Conservation (phyloP, 139 green algal genomes). For the Nannochloris sp. region DNA sequence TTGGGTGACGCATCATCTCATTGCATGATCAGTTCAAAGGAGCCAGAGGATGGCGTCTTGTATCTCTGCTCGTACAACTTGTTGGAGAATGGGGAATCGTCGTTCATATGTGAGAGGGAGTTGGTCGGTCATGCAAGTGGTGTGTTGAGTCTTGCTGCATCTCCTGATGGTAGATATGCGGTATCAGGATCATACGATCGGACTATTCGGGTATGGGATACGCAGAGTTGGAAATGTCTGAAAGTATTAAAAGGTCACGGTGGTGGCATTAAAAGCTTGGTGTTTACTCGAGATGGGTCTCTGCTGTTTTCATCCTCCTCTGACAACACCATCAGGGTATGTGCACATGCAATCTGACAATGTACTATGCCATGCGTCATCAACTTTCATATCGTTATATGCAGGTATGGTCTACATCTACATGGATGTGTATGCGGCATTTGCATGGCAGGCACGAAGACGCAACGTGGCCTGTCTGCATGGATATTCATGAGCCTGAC, state of each 20-base stretch:
- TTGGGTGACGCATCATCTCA: background rate
- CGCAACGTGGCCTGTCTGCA: conserved; percentile 17
- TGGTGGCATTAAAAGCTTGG: conserved; percentile 19
- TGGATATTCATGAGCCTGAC: conserved; percentile 10
- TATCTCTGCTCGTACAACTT: too few species aligned
- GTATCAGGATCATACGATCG: conserved; percentile 82
- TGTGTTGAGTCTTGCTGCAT: conserved; percentile 26
- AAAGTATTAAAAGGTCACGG: conserved; percentile 26
- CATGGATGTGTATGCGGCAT: conserved; percentile 30
- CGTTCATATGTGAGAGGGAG: background rate
- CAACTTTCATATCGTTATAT: background rate
- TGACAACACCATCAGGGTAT: conserved; percentile 27
- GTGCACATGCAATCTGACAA: background rate
- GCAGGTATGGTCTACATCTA: conserved; percentile 12
- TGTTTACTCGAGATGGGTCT: conserved; percentile 9
- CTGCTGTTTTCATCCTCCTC: conserved; percentile 15
- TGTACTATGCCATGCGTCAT: background rate
- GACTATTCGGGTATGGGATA: conserved; percentile 80
- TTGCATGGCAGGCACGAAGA: conserved; percentile 30
- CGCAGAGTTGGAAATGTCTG: conserved; percentile 15
- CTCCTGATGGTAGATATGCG: conserved; percentile 51
- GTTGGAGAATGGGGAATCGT: too few species aligned
- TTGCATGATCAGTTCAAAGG: background rate
- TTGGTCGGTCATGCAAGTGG: conserved; percentile 8
- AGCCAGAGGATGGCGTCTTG: too few species aligned